Percentiles rank a stretch among this genome's conserved stretches.
Conservation (phyloP, 371 early-diverging fungal genomes). For the Lichtheimia ramosa region DNA sequence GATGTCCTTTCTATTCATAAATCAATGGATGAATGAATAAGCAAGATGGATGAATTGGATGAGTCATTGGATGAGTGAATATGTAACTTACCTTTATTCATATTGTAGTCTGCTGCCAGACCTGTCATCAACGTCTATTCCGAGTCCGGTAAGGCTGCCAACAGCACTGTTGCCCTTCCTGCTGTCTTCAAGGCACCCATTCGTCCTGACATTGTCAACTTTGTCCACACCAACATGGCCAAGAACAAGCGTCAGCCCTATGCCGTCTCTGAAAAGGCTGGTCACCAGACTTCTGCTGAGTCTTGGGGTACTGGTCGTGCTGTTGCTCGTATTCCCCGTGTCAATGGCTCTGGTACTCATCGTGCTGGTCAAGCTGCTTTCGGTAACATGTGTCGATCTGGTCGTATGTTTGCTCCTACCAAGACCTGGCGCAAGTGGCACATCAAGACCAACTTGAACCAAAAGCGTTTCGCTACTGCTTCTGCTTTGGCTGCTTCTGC, state of each 20-base stretch:
- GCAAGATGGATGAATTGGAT: neutral
- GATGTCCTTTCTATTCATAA: neutral
- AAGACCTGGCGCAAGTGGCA: constrained; percentile 99
- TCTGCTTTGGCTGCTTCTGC: constrained; percentile 99
- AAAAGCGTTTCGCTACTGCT: constrained; percentile 97
- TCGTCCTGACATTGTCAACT: constrained; percentile 96
- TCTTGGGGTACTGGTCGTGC: constrained; percentile 99
- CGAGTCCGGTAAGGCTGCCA: constrained; percentile 72
- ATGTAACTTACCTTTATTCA: neutral
- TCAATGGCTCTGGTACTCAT: constrained; percentile 98
- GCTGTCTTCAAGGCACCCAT: constrained; percentile 98
- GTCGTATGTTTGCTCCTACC: constrained; percentile 99
- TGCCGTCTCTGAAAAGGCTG: constrained; percentile 96
- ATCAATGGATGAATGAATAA: neutral
- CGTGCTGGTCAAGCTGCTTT: constrained; percentile 99
- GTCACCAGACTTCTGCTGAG: constrained; percentile 99
- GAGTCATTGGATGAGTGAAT: neutral
- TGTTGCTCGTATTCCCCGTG: constrained; percentile 99
- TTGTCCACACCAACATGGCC: constrained; percentile 96
- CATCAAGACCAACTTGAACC: constrained; percentile 97
- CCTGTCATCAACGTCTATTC: constrained; percentile 93
- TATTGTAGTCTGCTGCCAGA: constrained; percentile 57
- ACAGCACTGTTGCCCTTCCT: constrained; percentile 85
- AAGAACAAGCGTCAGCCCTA: constrained; percentile 99
- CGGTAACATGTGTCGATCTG: constrained; percentile 99